Base-by-base conservation (phyloP, 805 yeast species). In the Starmerella stigmatis region DNA sequence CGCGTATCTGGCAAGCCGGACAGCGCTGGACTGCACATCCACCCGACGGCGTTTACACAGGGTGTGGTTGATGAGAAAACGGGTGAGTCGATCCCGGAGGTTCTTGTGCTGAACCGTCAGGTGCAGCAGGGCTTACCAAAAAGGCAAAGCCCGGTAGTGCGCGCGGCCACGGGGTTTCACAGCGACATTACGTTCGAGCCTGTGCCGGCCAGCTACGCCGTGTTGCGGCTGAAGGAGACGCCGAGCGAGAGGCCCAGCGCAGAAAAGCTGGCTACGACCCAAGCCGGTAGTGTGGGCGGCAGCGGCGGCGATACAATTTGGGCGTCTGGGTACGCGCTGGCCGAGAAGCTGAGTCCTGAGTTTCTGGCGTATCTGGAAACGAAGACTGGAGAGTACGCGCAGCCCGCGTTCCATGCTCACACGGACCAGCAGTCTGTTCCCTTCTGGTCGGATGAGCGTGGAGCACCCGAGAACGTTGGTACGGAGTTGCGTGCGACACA, bases 141-240 rank as follows among this genome's bases (percentile, higher is more conserved):
- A n/a, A n/a, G n/a, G n/a, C n/a, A 25, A 17, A 28, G 33, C 25
- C 30, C 35, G 33, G 11, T n/a, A 13, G 25, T 19, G 26, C 26
- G 44, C 19, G 28, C 38, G 7, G 17, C 38, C 8, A 11, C 38
- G 12, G 38, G 46, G 23, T 72, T 73, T 72, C 78, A 74, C 61
- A 66, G 76, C 13, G 78, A 74, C 55, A 64, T 75, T 43, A 71
- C 69, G 39, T 77, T 73, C 52, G 79, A 74, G 60, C 60, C 34
- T 41, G 73, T 71, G 47, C 78, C 79, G 5, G 72, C 79, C 4
- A 76, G 74, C 27, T 63, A 70, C 49, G 73, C 80, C 7, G 74
- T 69, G 51, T 64, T 76, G 49, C 27, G 46, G 29, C 73, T 73
- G 51, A 64, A 68, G 56, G 73, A 73, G 50, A 63, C 73, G 21